Evolutionary conservation across 2,329 filamentous ascomycete genomes (phyloP).

Genomic region (Penicillium hordei): DNA sequence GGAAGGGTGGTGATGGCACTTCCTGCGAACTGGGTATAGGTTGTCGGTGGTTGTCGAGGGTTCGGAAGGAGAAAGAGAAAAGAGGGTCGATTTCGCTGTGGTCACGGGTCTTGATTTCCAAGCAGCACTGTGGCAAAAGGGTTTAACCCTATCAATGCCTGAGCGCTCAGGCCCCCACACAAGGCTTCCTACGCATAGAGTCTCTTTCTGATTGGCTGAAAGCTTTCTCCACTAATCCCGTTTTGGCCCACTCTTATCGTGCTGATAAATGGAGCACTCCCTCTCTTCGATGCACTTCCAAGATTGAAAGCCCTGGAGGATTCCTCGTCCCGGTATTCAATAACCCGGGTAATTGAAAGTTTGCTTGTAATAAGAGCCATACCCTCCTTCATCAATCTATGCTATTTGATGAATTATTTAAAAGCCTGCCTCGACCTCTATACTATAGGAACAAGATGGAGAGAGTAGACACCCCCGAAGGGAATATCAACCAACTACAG

Average conservation of each 20-base stretch:
- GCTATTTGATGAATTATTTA: background rate
- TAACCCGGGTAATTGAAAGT: background rate
- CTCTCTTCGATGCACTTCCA: background rate
- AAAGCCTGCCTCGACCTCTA: background rate
- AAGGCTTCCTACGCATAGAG: no score
- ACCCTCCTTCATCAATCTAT: background rate
- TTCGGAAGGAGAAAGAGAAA: constrained; percentile 33
- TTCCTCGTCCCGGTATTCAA: background rate
- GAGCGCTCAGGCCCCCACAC: background rate
- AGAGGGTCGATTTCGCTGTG: constrained; percentile 14
- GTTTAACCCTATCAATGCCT: constrained; percentile 38
- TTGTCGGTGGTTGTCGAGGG: constrained; percentile 38
- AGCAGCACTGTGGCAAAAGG: constrained; percentile 43
- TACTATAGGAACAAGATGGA: background rate
- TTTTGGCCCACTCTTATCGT: background rate
- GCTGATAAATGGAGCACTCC: background rate
- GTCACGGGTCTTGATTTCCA: constrained; percentile 44
- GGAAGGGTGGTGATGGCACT: constrained; percentile 50
- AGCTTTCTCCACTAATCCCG: background rate
- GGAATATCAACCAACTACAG: background rate
- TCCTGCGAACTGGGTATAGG: constrained; percentile 49
- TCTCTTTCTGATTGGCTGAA: background rate
- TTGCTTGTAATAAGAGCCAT: background rate
- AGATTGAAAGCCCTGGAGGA: background rate
- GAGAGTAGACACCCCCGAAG: background rate